Conservation (phyloP, 306 rosid genomes). For the Calophaca sinica region DNA sequence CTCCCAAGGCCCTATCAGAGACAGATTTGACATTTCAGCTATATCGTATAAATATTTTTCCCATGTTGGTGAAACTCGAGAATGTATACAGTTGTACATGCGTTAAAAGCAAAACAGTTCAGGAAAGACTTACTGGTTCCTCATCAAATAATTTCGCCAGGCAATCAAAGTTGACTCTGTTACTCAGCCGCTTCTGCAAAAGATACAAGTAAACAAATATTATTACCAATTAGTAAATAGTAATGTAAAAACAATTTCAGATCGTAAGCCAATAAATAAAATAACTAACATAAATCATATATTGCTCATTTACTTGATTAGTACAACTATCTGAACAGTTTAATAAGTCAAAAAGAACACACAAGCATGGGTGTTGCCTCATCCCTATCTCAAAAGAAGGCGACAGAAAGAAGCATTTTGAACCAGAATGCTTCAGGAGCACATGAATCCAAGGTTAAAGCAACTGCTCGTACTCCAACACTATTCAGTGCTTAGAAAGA, state of each 20-base stretch:
- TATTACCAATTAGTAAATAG: not conserved
- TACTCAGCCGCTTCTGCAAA: slow-evolving; percentile 66
- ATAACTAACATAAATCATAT: no score
- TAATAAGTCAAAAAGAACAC: no score
- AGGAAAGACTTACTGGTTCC: slow-evolving; percentile 53
- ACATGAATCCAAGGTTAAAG: no score
- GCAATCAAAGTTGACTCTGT: slow-evolving; percentile 69
- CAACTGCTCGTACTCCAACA: not conserved
- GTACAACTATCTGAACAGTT: no score
- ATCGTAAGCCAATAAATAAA: no score
- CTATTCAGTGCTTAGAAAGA: not conserved
- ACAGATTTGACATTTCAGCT: no score
- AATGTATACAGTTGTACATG: not conserved
- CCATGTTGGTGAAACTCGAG: not conserved
- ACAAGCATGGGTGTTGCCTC: no score
- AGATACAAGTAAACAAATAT: slow-evolving; percentile 39
- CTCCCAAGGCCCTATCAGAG: no score
- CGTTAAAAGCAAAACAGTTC: slow-evolving; percentile 30
- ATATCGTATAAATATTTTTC: not conserved
- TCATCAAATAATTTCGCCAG: slow-evolving; percentile 60
- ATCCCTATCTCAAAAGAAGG: no score
- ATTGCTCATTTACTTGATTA: no score
- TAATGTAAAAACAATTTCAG: slow-evolving; percentile 1
- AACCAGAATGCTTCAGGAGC: no score
- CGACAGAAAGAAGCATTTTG: no score